Percentiles rank a stretch among this genome's conserved stretches.
These are phyloP conservation scores for Tricholoma bakamatsutake DNA, from an alignment of 768 basidiomycete genomes.

Conservation along the genomic window DNA sequence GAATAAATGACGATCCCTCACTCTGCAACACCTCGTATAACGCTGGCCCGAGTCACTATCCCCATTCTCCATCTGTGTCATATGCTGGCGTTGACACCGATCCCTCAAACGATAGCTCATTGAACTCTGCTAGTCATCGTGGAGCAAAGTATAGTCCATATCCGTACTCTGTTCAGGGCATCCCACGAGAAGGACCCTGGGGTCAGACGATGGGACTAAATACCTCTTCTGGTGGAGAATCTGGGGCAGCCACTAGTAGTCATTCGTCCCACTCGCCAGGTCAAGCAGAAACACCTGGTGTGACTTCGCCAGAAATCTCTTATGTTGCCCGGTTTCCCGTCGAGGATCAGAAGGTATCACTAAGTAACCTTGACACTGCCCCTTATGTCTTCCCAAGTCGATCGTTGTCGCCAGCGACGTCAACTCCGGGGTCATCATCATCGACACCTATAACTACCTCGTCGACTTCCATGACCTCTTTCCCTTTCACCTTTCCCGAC, in stretches of 20 bases:
- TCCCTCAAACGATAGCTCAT: constrained; percentile 23
- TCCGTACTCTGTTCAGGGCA: constrained; percentile 28
- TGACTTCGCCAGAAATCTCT: constrained; percentile 32
- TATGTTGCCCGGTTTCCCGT: constrained; percentile 23
- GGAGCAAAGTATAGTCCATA: constrained; percentile 50
- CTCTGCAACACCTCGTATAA: constrained; percentile 41
- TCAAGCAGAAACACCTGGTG: constrained; percentile 53
- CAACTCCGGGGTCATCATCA: constrained; percentile 54
- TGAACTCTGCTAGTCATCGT: constrained; percentile 33
- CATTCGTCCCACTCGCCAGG: constrained; percentile 48
- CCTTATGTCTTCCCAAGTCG: constrained; percentile 63
- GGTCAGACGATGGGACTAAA: constrained; percentile 25
- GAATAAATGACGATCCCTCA: constrained; percentile 40
- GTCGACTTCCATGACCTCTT: constrained; percentile 60
- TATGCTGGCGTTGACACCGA: constrained; percentile 23
- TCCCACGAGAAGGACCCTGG: constrained; percentile 37
- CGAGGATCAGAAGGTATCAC: constrained; percentile 53
- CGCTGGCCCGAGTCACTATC: constrained; percentile 32
- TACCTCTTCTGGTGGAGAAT: constrained; percentile 35
- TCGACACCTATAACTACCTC: constrained; percentile 56
- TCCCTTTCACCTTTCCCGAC: constrained; percentile 62
- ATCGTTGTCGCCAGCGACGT: constrained; percentile 64
- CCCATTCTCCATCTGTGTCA: constrained; percentile 44
- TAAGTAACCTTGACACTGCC: constrained; percentile 46
- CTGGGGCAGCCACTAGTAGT: constrained; percentile 32